Evolutionary conservation across 228 moss, liverwort and hornwort species (phyloP).

Genomic region (Sphagnum fallax): DNA sequence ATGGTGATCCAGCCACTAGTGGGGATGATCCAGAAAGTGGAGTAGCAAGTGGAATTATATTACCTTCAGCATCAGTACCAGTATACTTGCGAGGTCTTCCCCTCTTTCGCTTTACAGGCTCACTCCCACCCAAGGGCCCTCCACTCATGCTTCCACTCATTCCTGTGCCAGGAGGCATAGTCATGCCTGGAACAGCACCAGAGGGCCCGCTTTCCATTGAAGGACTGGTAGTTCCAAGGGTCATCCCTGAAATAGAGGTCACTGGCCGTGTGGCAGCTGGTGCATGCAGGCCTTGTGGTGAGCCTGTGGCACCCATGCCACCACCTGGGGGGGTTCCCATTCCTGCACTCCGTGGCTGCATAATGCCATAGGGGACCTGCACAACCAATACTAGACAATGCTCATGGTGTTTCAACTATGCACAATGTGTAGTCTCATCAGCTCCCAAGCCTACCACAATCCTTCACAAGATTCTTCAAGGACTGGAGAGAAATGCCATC

Average conservation of each 20-base stretch:
- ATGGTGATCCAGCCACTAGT: conserved; percentile 15
- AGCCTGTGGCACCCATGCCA: conserved; percentile 3
- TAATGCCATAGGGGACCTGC: conserved; percentile 1
- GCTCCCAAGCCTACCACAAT: no score
- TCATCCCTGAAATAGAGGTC: conserved; percentile 2
- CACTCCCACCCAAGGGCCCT: background rate
- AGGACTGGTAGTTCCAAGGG: background rate
- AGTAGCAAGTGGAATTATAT: background rate
- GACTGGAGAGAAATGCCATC: no score
- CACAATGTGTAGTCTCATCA: no score
- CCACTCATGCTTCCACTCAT: conserved; percentile 12
- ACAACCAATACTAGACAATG: background rate
- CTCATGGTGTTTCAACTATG: no score
- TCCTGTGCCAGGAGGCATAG: conserved; percentile 4
- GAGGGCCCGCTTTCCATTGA: conserved; percentile 1
- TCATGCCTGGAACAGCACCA: conserved; percentile 1
- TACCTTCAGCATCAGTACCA: background rate
- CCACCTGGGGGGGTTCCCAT: background rate
- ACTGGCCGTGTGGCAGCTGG: conserved; percentile 1
- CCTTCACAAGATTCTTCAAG: no score
- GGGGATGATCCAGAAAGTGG: conserved; percentile 8
- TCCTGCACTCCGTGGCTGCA: background rate
- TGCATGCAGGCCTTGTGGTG: conserved; percentile 3
- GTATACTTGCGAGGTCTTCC: conserved; percentile 13
- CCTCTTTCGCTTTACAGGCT: conserved; percentile 16